Evolutionary conservation across 768 basidiomycete genomes (phyloP), one percentile per base, ranked within the genome.

Genomic region (Psilocybe subaeruginosa): DNA sequence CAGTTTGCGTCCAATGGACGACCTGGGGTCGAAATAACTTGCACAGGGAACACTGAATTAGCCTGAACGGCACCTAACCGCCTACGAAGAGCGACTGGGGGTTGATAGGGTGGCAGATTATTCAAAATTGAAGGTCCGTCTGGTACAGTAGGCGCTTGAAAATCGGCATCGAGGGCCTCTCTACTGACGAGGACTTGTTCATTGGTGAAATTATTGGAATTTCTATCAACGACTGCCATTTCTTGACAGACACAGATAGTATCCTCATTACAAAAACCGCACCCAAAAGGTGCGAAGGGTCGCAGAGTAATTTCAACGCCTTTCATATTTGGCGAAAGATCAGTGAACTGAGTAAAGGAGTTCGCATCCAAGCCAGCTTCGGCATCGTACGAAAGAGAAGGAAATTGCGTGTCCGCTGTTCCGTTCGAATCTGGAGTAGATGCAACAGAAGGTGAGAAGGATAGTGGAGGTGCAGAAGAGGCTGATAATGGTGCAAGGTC

Each of bases 191-290:
- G 41, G n/a, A 43, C 41, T n/a, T 43, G 41, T 43, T 6, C 14
- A n/a, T 43, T 43, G 41, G 41, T 17, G 45, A 59, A 52, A 19
- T 64, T 51, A 11, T 55, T 49, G 5, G 62, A 23, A 12, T 49
- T 46, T 45, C 54, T 43, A 14, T 72, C 71, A 11, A 73, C 70
- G 30, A 80, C 66, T 43, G 82, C 81, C 47, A 89, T 77, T 70
- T 92, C 90, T 57, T 85, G 84, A 73, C 93, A 96, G 46, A 95
- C 83, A 69, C 94, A 96, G 43, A 87, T 83, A 14, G 82, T 82
- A 60, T 81, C 81, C 47, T 87, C 85, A 60, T 76, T 83, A 71
- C 94, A 95, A 73, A 73, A 86, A 2, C 92, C 89, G 70, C 93
- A 95, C 59, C 83, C 81, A 63, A 87, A 84, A 3, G 81, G 69